Conservation (phyloP, 2,329 filamentous ascomycete species). For the Botrytis fabae region DNA sequence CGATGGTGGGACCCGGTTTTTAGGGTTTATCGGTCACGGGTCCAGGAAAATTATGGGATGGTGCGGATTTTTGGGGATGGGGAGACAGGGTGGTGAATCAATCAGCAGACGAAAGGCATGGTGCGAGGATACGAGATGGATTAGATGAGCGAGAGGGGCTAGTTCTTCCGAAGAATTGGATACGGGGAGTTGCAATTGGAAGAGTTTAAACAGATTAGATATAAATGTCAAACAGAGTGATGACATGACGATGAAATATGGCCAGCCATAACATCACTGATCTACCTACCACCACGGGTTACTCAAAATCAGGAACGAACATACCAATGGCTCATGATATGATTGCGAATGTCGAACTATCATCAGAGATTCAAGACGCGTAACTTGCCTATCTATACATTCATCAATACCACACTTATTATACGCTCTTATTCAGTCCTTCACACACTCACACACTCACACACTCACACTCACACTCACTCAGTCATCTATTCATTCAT, state of each 20-base stretch:
- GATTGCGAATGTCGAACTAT: neutral
- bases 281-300: neutral
- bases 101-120: neutral
- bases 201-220: neutral
- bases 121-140: neutral
- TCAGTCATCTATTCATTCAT: neutral
- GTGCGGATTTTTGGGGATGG: neutral
- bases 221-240: neutral
- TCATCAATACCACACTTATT: neutral
- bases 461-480: too few species aligned
- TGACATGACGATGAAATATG: neutral
- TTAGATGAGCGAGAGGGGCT: neutral
- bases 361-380: neutral
- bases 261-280: neutral
- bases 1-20: conserved; percentile 19
- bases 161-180: too few species aligned
- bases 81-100: conserved; percentile 7
- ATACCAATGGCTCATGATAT: neutral
- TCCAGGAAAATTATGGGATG: conserved; percentile 1
- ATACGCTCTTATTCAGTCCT: too few species aligned
- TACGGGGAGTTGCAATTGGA: neutral
- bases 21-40: conserved; percentile 18
- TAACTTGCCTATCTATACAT: neutral
- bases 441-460: too few species aligned
- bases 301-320: conserved; percentile 5